Base-by-base conservation (phyloP, 306 rosid species). In the Bauhinia variegata region DNA sequence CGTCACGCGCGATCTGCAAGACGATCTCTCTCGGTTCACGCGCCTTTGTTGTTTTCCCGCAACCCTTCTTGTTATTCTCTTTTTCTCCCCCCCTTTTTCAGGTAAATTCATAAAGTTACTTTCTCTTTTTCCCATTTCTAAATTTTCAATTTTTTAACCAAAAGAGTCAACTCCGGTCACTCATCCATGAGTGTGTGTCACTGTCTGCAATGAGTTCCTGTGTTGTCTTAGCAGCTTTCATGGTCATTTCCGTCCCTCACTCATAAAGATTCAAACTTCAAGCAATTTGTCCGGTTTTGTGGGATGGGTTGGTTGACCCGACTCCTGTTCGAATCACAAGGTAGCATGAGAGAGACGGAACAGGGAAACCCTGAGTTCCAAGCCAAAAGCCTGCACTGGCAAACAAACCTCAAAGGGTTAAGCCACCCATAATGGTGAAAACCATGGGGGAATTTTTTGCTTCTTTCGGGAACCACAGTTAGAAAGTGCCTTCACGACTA, bases 1-100 rank as follows among this genome's bases (percentile, higher is more conserved):
- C 86, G 81, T 89, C 93, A 84, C 82, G 84, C 85, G 80, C 85
- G 78, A 71, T 74, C 79, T 73, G 63, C 83, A 43, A 19, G 5
- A 39, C 36, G 67, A 83, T 74, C 81, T 53, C 72, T 72, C 82
- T 80, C 74, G 86, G 61, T 67, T 38, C 84, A 82, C 70, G 82
- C 79, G 81, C 73, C 44, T 50, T 23, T 31, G 78, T 36, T 60
- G 39, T 5, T 2, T 57, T 46, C 1, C 1, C 2, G 16, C 13
- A 23, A 1, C 28, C 28, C 28, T 5, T 46, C 7, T 12, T 44
- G 4, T 51, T 3, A 7, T 50, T 16, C 30, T 80, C 30, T 60
- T 46, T 5, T 4, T 50, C 37, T 1, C 1, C 2, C 44, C 13
- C 11, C 11, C 42, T 10, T 6, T 18, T 43, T 56, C 12, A n/a